Base-by-base conservation (phyloP, 1,139 yeast genomes). In the Geotrichum restrictum region DNA sequence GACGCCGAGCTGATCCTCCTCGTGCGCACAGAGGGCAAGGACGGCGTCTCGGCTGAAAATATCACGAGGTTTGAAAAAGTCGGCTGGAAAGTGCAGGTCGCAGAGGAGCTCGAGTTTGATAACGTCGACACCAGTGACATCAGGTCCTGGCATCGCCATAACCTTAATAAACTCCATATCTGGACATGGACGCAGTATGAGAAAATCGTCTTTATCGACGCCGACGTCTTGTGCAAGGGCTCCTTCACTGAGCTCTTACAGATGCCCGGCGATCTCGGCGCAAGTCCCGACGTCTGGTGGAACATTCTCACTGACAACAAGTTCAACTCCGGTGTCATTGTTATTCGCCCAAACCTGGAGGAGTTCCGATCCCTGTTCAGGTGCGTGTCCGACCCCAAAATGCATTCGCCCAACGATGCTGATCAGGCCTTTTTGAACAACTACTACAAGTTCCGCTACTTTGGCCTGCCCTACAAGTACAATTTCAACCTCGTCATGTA, bases 151-250 rank as follows among this genome's bases (percentile, higher is more conserved):
- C 64, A 61, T 42, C 44, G 59, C 11, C 62, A 61, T 48, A 61
- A 61, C 46, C 54, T 62, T 32, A 61, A 60, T 55, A 61, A 61
- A 48, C 56, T 62, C 31, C 59, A 58, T 41, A 48, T 62, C 24
- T 62, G 64, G 64, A 58, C 62, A 14, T 62, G 63, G 61, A 59
- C 62, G 5, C 60, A 62, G 49, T 62, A 62, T 41, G 63, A 62
- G 45, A 55, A 61, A 48, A 59, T 62, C 18, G 57, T 61, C 3
- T 62, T 61, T 45, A 57, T 61, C 21, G 64, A 62, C 44, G 64
- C 64, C n/a, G 64, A 62, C 43, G 60, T 61, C 2, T 37, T 61
- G 18, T 61, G 64, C 40, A 62, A 61, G 48, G 60, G 58, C 8
- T 53, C 63, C 1, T 51, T 62, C 18, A 56, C 57, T 6, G 64